A percentile compares a stretch with the other conserved stretches of the same genome.
Conservation (phyloP, 2,329 filamentous ascomycete genomes). For the Fusarium sp. region DNA sequence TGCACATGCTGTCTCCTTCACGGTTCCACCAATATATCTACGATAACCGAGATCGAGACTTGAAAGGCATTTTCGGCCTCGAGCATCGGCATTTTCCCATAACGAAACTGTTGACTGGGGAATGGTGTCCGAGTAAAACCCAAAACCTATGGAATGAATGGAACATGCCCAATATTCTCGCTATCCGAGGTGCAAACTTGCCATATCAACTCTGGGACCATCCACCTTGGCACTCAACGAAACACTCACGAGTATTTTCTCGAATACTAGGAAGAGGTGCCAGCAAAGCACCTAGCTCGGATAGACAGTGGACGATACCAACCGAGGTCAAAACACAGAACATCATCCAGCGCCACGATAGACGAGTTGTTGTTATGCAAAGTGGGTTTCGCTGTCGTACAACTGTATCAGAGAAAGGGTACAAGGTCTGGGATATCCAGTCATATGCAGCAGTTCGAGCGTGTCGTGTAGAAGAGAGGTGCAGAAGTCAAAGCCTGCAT, state of each 20-base stretch:
- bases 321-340: accelerated
- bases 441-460: not conserved
- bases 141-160: not conserved
- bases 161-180: not conserved
- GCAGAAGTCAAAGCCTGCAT: not conserved
- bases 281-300: not conserved
- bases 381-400: conserved; percentile 7
- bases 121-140: not conserved
- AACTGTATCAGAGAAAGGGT: not conserved
- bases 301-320: not conserved
- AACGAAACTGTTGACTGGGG: not conserved
- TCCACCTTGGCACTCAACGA: conserved; percentile 4
- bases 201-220: conserved; percentile 5
- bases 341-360: accelerated
- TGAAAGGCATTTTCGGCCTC: conserved; percentile 1
- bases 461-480: not conserved
- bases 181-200: not conserved
- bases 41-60: not conserved
- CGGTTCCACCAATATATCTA: conserved; percentile 6
- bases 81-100: conserved; percentile 12
- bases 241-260: not conserved
- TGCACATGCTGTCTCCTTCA: conserved; percentile 5
- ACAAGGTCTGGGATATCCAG: not conserved
- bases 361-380: conserved; percentile 5
- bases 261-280: not conserved